Evolutionary conservation across 441 rosid genomes (phyloP), one percentile per base, ranked within the genome.

Genomic region (Aleurites moluccanus): DNA sequence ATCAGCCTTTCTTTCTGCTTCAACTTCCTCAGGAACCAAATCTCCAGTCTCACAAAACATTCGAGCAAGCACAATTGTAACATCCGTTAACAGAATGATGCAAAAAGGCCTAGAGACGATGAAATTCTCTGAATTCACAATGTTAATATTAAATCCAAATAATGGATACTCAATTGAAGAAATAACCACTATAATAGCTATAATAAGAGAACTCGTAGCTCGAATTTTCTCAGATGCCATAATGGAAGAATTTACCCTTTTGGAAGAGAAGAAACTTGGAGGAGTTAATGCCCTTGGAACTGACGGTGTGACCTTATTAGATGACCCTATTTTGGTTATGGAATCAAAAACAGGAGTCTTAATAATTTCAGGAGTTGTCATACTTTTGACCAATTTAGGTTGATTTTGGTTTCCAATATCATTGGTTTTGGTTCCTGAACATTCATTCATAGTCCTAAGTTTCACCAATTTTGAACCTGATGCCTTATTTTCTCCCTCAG

Each of bases 51-150:
- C 84, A n/a, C 74, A 79, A 57, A 67, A 79, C 80, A 92, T 33
- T 47, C 82, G 80, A 18, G 78, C 75, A 42, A 91, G 73, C 59
- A 90, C 89, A 35, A 90, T 82, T 2, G 88, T 84, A 27, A 85
- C 80, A 79, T 91, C 88, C 20, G 91, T 88, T 45, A 91, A 77
- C 47, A 92, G 59, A 56, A 93, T 79, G 25, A 86, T 79, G 83
- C 83, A 93, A 69, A 91, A 78, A 11, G 99, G 98, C 83, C 88
- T 88, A 21, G 85, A 74, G 69, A 83, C 80, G 69, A 87, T 64
- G 70, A 86, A 66, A 74, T 83, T 85, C 14, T 75, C 79, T 2
- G 89, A 79, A 49, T 81, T 85, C 33, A 75, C 75, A 28, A 38
- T 38, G 7, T 38, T 38, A 38, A 81, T 68, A 72, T 79, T 80